Percentiles rank a stretch among this genome's conserved stretches.
These are phyloP conservation scores for Colletotrichum cuscutae DNA, from an alignment of 2,329 filamentous ascomycete genomes.

Conservation along the genomic window DNA sequence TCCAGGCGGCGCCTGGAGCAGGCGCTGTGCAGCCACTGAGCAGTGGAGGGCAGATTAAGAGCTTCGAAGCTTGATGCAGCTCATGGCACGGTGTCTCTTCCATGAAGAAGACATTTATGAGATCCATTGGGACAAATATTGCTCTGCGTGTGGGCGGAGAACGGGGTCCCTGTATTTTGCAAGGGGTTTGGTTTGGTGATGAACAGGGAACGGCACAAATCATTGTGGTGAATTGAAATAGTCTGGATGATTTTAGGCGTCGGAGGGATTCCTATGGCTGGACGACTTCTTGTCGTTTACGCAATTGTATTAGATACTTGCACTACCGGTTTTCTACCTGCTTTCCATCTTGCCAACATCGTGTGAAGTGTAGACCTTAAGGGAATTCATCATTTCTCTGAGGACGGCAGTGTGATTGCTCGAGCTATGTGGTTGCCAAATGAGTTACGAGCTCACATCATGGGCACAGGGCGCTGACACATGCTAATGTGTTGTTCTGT, in stretches of 20 bases:
- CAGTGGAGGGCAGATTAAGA: conserved; percentile 66
- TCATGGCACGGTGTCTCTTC: background rate
- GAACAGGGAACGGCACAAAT: conserved; percentile 27
- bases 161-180: background rate
- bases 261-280: conserved; percentile 22
- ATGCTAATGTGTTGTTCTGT: background rate
- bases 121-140: background rate
- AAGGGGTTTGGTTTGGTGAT: conserved; percentile 24
- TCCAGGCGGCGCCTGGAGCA: conserved; percentile 57
- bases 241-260: conserved; percentile 22
- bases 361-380: background rate
- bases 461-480: background rate
- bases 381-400: too few species aligned
- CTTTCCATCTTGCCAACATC: background rate
- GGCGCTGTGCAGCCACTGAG: conserved; percentile 65
- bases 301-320: conserved; percentile 27
- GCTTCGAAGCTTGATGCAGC: conserved; percentile 60
- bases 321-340: background rate
- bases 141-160: background rate
- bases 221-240: conserved; percentile 27
- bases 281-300: conserved; percentile 7
- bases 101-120: background rate
- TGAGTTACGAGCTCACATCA: background rate
- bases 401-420: background rate
- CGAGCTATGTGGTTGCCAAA: background rate